phyloP scores from a whole-genome alignment of 352 stramenopile genomes.

The Pythium utonaiense region DNA sequence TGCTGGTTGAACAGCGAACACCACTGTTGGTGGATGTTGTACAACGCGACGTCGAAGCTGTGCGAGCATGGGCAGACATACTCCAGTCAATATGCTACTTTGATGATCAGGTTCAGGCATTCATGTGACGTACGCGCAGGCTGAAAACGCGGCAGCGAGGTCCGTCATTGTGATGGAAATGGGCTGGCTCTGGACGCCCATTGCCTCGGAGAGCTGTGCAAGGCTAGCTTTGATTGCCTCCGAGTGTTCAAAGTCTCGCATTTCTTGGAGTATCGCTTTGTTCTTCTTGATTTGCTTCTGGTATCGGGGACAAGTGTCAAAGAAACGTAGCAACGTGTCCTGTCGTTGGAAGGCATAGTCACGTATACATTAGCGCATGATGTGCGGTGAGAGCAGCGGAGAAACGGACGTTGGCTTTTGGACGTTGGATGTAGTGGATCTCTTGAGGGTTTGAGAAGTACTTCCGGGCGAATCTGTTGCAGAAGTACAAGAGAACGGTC shows the following conservation, averaged over 20 bases:
- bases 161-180: constrained; percentile 33
- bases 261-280: constrained; percentile 35
- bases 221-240: constrained; percentile 30
- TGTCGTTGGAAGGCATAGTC: constrained; percentile 12
- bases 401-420: constrained; percentile 36
- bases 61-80: neutral
- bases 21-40: constrained; percentile 46
- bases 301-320: constrained; percentile 62
- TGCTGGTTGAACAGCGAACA: constrained; percentile 47
- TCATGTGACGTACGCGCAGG: constrained; percentile 68
- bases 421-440: constrained; percentile 49
- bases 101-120: too few relatives aligned
- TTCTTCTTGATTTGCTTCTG: constrained; percentile 53
- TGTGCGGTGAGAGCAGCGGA: neutral
- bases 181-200: constrained; percentile 27
- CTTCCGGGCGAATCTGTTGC: constrained; percentile 51
- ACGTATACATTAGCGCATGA: neutral
- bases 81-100: neutral
- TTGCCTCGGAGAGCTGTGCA: constrained; percentile 26
- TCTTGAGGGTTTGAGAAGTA: constrained; percentile 59
- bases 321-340: constrained; percentile 65
- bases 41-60: constrained; percentile 67
- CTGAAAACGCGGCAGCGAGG: constrained; percentile 47
- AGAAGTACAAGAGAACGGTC: too few relatives aligned
- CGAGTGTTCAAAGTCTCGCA: constrained; percentile 34